Percentiles rank a stretch among this genome's conserved stretches.
Evolutionary conservation across 305 asterid species (phyloP).

Genomic region (Euphrasia arctica): DNA sequence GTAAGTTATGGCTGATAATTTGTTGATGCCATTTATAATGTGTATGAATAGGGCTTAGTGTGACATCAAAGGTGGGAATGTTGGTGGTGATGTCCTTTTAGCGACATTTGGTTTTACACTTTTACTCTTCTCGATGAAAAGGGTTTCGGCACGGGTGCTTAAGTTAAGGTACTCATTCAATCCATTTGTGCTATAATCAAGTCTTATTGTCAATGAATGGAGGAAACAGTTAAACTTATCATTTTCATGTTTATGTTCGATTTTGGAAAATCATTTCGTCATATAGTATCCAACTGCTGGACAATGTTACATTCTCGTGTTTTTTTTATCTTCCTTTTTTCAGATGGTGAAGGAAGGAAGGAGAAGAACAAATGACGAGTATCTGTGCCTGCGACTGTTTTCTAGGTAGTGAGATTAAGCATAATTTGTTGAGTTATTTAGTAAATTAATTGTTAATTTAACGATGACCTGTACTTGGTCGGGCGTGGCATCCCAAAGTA

Average conservation of each 20-base stretch:
- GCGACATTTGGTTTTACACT: conserved; percentile 31
- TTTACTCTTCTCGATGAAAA: conserved; percentile 38
- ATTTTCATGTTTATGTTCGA: too few species aligned
- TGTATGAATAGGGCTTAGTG: conserved; percentile 49
- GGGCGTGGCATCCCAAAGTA: conserved; percentile 37
- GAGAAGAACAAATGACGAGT: conserved; percentile 44
- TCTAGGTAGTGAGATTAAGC: background rate
- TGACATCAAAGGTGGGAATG: conserved; percentile 28
- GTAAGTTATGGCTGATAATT: conserved; percentile 25
- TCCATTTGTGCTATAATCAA: background rate
- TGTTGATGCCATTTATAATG: conserved; percentile 33
- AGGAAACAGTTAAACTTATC: too few species aligned
- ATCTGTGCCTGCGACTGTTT: conserved; percentile 32
- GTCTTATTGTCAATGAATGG: too few species aligned
- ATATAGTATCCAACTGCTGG: too few species aligned
- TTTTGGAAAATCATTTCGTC: too few species aligned
- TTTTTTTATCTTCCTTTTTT: conserved; percentile 12
- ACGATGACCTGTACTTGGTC: too few species aligned
- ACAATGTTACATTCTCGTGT: background rate
- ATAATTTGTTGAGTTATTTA: background rate
- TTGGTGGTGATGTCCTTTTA: conserved; percentile 35
- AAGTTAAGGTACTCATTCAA: conserved; percentile 45
- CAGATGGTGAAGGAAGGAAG: conserved; percentile 54
- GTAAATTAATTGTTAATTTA: background rate
- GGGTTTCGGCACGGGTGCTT: conserved; percentile 40